Base-by-base conservation (phyloP, 1,284 basidiomycete species). In the Austroboletus rostrupii region DNA sequence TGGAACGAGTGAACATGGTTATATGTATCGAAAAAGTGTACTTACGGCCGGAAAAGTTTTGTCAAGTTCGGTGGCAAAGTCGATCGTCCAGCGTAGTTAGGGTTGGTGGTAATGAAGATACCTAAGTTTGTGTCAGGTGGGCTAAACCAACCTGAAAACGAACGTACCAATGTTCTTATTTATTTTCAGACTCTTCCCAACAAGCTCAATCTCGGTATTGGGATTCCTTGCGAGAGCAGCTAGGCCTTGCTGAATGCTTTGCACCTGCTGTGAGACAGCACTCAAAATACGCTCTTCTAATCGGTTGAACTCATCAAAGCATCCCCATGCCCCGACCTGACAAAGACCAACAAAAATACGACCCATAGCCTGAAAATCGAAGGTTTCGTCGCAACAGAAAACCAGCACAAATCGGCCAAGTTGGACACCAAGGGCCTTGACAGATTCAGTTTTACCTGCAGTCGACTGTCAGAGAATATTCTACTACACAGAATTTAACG, bases 351-450 rank as follows among this genome's bases (percentile, higher is more conserved):
- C 87, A 67, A 99, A 98, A 63, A 99, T 98, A 61, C 97, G 90
- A 55, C 96, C 96, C 97, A 99, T 99, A 2, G 97, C 97, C 66
- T 98, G 94, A 78, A 98, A 98, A 72, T 99, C 97, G 70, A 99
- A 99, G 0, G 92, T 97, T 70, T 99, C 96, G 71, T 99, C 97
- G 66, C 97, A 99, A 68, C 97, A 99, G 76, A 99, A 99, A 29
- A 99, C 97, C 43, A 99, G 77, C 17, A 99, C 97, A 64, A 99
- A 98, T 42, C 95, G 87, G 43, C 97, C 97, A 8, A 99, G 84
- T 64, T 97, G 95, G 1, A 97, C 92, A 49, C 97, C 97, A 23
- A 99, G 85, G 1, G 97, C 96, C 70, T 99, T 99, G 66, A 99
- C 97, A 0, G 96, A 99, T 71, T 99, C 97, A 0, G 97, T 99